Base-by-base conservation (phyloP, 768 basidiomycete species). In the Mycena sanguinolenta region DNA sequence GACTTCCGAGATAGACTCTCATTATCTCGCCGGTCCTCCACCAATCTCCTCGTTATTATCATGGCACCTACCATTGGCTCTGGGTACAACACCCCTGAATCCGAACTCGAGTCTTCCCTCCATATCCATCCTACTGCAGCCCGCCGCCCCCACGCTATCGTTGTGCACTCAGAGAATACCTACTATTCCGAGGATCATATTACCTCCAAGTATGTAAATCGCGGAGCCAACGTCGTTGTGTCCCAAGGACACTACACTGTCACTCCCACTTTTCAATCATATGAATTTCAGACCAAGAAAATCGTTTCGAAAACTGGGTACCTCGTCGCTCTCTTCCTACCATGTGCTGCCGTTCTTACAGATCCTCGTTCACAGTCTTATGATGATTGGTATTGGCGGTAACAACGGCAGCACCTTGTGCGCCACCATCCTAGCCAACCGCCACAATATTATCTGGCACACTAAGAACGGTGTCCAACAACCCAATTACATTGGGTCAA, bases 401-500 rank as follows among this genome's bases (percentile, higher is more conserved):
- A 99, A 99, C 89, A 99, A 99, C 78, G 98, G 97, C 60, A 89
- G 93, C 57, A 99, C 97, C 32, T 88, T 99, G 57, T 92, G 91
- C 73, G 97, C 98, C 14, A 98, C 97, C 70, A 91, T 98, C 79
- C 89, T 98, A 75, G 98, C 98, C 76, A 99, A 99, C 87, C 91
- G 91, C 74, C 93, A 99, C 86, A 91, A 94, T 81, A 95, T 99
- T 80, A 83, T 87, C 69, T 99, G 97, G 98, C 89, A 90, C 83
- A 99, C 96, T 82, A 98, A 98, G 87, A 83, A 87, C 39, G 96
- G 97, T 58, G 76, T 93, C 70, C 95, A 97, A 83, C 93, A 92
- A 79, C 98, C 98, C 78, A 98, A 99, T 85, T 98, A 98, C 85
- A 95, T 98, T 74, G 97, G 97, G 58, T 98, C 97, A 23, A 85